phyloP scores from a whole-genome alignment of 148 eudicot genomes.

The Vaccinium corymbosum region DNA sequence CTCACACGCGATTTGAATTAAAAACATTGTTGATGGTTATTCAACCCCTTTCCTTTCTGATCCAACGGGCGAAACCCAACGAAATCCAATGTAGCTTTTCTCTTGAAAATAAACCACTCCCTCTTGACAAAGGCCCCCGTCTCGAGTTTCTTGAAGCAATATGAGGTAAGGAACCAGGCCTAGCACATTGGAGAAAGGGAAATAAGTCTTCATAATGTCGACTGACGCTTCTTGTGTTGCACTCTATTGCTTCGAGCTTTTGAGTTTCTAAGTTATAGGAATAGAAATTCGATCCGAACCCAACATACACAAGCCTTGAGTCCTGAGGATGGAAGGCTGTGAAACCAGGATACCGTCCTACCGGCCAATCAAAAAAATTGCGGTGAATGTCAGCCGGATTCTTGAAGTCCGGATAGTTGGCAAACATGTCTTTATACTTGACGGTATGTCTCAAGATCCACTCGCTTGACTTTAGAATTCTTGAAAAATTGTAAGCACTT shows the following conservation, averaged over 20 bases:
- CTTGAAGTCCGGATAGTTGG: background rate
- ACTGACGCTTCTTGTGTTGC: background rate
- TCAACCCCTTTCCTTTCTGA: background rate
- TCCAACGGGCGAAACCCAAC: background rate
- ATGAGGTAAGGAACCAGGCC: background rate
- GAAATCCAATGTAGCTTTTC: background rate
- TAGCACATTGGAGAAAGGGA: background rate
- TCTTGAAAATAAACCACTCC: background rate
- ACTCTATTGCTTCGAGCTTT: background rate
- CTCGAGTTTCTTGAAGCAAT: background rate
- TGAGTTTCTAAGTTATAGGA: background rate
- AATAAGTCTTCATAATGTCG: background rate
- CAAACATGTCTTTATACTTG: background rate
- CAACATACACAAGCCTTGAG: background rate
- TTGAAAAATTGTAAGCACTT: background rate
- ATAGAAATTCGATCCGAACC: background rate
- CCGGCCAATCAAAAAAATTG: background rate
- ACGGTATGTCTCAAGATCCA: background rate
- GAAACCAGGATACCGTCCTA: background rate
- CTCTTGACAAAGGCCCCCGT: background rate
- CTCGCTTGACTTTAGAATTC: background rate
- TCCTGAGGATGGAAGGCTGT: background rate
- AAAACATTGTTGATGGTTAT: no score
- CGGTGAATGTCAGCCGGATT: background rate
- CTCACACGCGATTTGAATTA: no score